Evolutionary conservation across 371 early-diverging fungal species (phyloP).

Genomic region (Mucor irregularis): DNA sequence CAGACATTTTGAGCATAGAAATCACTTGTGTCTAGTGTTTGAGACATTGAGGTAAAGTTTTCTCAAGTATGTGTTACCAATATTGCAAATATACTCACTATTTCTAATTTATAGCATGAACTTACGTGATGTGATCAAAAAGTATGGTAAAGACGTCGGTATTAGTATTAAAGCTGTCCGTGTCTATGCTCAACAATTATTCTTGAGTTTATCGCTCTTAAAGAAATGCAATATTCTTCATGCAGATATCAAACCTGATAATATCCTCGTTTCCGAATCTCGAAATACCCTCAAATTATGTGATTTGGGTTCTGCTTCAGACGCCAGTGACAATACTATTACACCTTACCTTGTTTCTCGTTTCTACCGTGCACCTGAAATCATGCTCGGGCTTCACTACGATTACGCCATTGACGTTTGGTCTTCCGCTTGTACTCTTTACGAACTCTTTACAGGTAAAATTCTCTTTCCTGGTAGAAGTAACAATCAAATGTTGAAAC

Average conservation of each 20-base stretch:
- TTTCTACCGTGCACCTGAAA: constrained; percentile 99
- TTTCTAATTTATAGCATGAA: constrained; percentile 71
- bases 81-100: not conserved
- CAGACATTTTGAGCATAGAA: constrained; percentile 87
- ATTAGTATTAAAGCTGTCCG: constrained; percentile 92
- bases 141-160: constrained; percentile 91
- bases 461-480: constrained; percentile 92
- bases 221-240: constrained; percentile 87
- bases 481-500: constrained; percentile 95
- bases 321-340: constrained; percentile 83
- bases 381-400: constrained; percentile 92
- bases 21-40: constrained; percentile 93
- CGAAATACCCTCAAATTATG: constrained; percentile 85
- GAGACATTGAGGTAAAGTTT: constrained; percentile 73
- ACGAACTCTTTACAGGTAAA: constrained; percentile 94
- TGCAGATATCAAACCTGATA: constrained; percentile 98
- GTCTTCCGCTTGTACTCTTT: constrained; percentile 98
- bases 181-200: constrained; percentile 89
- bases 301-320: constrained; percentile 94
- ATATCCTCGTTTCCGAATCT: constrained; percentile 85
- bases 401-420: constrained; percentile 94
- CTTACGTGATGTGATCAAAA: constrained; percentile 89
- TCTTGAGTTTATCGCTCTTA: constrained; percentile 82
- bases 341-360: constrained; percentile 96
- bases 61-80: no score